Evolutionary conservation across 2,329 filamentous ascomycete genomes (phyloP), one percentile per base, ranked within the genome.

Genomic region (Cordyceps javanica): DNA sequence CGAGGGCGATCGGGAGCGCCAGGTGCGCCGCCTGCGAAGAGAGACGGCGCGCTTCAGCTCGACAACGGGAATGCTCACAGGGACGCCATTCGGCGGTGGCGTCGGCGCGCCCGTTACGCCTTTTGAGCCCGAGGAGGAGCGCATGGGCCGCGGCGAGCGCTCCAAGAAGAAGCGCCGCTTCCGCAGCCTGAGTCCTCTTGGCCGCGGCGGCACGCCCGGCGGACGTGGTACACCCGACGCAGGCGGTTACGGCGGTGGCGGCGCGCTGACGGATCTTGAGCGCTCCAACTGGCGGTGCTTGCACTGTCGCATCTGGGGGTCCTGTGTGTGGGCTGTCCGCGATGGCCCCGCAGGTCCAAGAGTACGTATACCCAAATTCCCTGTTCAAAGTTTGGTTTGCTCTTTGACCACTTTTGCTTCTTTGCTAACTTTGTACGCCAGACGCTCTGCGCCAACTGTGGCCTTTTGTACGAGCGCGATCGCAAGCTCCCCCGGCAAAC

Each of bases 101-200:
- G 75, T 80, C 5, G 75, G 81, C 14, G 70, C 60, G 25, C 59
- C 60, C 26, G 42, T 39, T 23, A 51, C 41, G 26, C 53, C 58
- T 1, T 42, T 60, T 13, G 75, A 83, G 62, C 73, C 79, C 36
- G 82, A 87, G 63, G 83, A 97, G 67, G 91, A 95, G 68, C 83
- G 90, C 5, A 92, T 97, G 86, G 93, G 93, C 23, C 82, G 93
- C 56, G 93, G 93, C 25, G 93, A 97, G 73, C 79, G 93, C 46
- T 94, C 89, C 65, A 97, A 96, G 81, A 96, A 96, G 80, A 97
- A 97, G 83, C 83, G 90, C 62, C 82, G 92, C 26, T 96, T 97
- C 76, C 83, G 92, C 64, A 96, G 91, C 71, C 72, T 96, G 61
- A 95, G 91, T 67, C 93, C 94, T 0, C 74, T 86, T 21, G 89